phyloP scores from a whole-genome alignment of 1,284 basidiomycete species.

The Cryptococcus sp. region DNA sequence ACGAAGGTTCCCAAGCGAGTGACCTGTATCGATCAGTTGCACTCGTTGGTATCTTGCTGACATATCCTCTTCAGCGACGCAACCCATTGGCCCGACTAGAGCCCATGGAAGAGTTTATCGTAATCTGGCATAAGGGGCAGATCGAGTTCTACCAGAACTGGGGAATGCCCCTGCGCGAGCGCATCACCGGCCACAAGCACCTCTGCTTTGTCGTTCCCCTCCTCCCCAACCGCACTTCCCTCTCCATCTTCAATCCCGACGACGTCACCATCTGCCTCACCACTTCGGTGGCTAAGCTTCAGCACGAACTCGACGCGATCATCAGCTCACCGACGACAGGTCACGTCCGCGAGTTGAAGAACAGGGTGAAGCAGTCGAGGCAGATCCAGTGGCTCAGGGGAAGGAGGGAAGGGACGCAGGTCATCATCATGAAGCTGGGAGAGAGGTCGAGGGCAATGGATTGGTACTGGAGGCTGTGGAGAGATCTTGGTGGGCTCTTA shows the following conservation, averaged over 20 bases:
- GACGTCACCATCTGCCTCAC: slow-evolving; percentile 43
- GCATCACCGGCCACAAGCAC: slow-evolving; percentile 32
- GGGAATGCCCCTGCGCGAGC: slow-evolving; percentile 31
- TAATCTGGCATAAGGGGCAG: slow-evolving; percentile 37
- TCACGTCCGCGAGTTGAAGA: slow-evolving; percentile 15
- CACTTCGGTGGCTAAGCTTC: slow-evolving; percentile 29
- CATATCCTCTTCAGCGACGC: slow-evolving; percentile 37
- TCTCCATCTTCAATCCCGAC: slow-evolving; percentile 43
- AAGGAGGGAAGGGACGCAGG: slow-evolving; percentile 27
- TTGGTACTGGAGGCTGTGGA: slow-evolving; percentile 49
- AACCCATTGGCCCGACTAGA: slow-evolving; percentile 41
- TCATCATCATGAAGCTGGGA: slow-evolving; percentile 43
- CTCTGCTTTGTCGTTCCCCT: slow-evolving; percentile 44
- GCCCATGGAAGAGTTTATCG: slow-evolving; percentile 43
- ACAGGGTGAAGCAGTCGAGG: slow-evolving; percentile 32
- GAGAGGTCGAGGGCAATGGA: slow-evolving; percentile 44
- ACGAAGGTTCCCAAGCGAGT: slow-evolving; percentile 38
- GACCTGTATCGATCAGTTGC: slow-evolving; percentile 1
- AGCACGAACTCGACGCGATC: slow-evolving; percentile 18
- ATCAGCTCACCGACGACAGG: slow-evolving; percentile 16
- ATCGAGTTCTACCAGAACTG: slow-evolving; percentile 48
- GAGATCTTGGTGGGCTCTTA: slow-evolving; percentile 39
- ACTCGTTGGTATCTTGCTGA: background rate
- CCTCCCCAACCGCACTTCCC: slow-evolving; percentile 22
- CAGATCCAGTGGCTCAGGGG: slow-evolving; percentile 34